Evolutionary conservation across 2,329 filamentous ascomycete species (phyloP).

Genomic region (Chaetothyriales sp.): DNA sequence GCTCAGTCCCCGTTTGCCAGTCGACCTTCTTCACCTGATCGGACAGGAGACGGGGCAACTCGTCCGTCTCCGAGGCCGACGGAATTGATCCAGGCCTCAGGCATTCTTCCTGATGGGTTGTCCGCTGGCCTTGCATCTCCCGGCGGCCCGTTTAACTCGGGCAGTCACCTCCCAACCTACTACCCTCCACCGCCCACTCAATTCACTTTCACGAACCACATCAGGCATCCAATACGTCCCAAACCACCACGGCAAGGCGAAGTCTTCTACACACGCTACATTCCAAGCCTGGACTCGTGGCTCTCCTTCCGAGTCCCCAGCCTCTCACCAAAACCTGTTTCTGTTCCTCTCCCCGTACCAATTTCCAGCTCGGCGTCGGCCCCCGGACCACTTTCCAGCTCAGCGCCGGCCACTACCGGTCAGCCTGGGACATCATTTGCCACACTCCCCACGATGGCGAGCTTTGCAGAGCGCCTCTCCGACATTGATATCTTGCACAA

Average conservation of each 20-base stretch:
- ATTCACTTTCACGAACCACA: constrained; percentile 62
- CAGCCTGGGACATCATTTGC: constrained; percentile 18
- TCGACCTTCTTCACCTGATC: constrained; percentile 37
- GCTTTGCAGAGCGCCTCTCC: constrained; percentile 36
- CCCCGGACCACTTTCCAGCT: background rate
- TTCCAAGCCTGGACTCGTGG: constrained; percentile 70
- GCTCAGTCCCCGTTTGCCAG: constrained; percentile 38
- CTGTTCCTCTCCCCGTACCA: constrained; percentile 54
- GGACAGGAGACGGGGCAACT: constrained; percentile 1
- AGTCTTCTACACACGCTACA: constrained; percentile 75
- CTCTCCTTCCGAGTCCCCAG: constrained; percentile 80
- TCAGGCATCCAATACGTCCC: constrained; percentile 73
- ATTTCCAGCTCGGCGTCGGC: constrained; percentile 23
- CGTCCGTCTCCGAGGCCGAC: constrained; percentile 6
- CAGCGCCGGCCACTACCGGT: constrained; percentile 12
- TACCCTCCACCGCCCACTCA: constrained; percentile 73
- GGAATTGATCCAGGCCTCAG: constrained; percentile 6
- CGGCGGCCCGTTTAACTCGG: constrained; percentile 61
- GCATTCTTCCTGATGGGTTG: constrained; percentile 8
- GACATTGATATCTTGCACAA: constrained; percentile 60
- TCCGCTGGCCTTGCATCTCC: constrained; percentile 18
- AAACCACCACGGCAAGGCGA: constrained; percentile 86
- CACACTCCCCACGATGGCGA: constrained; percentile 23
- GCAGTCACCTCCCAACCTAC: constrained; percentile 77
- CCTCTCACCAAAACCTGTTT: constrained; percentile 40